A percentile compares a stretch with the other conserved stretches of the same genome.
These are phyloP conservation scores for Aspergillus clavatus DNA, from an alignment of 2,329 filamentous ascomycete species.

Conservation along the genomic window DNA sequence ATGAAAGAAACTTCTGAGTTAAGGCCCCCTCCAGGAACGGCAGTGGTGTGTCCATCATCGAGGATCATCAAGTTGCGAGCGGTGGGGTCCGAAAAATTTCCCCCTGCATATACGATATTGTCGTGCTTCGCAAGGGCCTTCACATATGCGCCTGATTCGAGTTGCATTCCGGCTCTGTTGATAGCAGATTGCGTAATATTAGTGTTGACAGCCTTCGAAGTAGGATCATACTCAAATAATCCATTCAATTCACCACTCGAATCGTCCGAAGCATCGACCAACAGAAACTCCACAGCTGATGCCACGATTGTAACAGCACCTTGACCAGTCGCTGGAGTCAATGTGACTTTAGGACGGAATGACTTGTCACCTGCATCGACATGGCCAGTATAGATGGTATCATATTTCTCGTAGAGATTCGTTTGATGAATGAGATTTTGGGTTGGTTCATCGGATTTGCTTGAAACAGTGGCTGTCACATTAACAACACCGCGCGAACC, in stretches of 20 bases:
- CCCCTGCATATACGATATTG: constrained; percentile 68
- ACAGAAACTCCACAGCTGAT: constrained; percentile 73
- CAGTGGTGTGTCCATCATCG: constrained; percentile 56
- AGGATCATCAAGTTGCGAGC: constrained; percentile 75
- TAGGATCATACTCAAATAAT: constrained; percentile 81
- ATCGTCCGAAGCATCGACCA: constrained; percentile 57
- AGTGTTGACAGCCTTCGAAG: constrained; percentile 49
- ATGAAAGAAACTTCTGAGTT: constrained; percentile 73
- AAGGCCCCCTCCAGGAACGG: constrained; percentile 66
- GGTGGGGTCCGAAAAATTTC: constrained; percentile 69
- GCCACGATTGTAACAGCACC: constrained; percentile 75
- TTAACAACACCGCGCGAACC: constrained; percentile 72
- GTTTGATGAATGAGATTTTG: constrained; percentile 73
- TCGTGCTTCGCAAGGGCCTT: constrained; percentile 62
- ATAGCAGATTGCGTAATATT: constrained; percentile 69
- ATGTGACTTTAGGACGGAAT: constrained; percentile 76
- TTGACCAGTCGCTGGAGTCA: constrained; percentile 62
- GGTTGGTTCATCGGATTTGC: constrained; percentile 45
- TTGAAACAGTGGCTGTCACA: constrained; percentile 67
- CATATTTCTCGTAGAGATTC: constrained; percentile 95
- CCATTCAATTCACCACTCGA: constrained; percentile 75
- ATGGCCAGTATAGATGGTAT: constrained; percentile 80
- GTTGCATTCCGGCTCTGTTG: constrained; percentile 67
- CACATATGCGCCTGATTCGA: constrained; percentile 64
- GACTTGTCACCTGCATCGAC: constrained; percentile 68